Percentiles rank a stretch among this genome's conserved stretches.
These are phyloP conservation scores for Saccharomyces pastorianus DNA, from an alignment of 1,139 yeast species.

Conservation along the genomic window DNA sequence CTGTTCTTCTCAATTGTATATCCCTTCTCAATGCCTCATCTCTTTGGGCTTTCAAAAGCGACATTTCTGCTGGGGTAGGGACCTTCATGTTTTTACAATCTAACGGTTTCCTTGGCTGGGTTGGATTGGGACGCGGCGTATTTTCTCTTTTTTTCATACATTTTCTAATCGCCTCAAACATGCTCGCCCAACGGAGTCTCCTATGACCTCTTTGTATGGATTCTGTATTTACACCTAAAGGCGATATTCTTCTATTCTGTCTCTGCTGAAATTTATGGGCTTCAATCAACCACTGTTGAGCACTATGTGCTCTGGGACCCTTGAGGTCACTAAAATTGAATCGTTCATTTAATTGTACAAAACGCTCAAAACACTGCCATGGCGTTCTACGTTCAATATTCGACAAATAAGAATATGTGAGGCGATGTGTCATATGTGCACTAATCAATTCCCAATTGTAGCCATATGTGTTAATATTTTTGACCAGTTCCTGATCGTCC, in stretches of 20 bases:
- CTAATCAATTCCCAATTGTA: conserved; percentile 93
- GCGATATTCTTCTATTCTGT: conserved; percentile 80
- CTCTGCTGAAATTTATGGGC: conserved; percentile 77
- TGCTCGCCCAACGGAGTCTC: conserved; percentile 86
- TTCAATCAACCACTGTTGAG: conserved; percentile 87
- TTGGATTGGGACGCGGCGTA: conserved; percentile 47
- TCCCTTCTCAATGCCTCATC: conserved; percentile 59
- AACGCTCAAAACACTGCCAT: conserved; percentile 97
- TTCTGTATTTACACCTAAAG: conserved; percentile 84
- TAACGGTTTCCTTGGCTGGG: conserved; percentile 33
- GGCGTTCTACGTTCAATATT: conserved; percentile 92
- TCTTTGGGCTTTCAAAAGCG: conserved; percentile 72
- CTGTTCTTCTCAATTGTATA: conserved; percentile 28
- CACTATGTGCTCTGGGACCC: conserved; percentile 75
- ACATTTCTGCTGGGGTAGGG: conserved; percentile 79
- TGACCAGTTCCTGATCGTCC: conserved; percentile 75
- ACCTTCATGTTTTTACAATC: conserved; percentile 37
- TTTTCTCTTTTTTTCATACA: conserved; percentile 81
- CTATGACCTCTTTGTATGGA: conserved; percentile 90
- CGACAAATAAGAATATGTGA: conserved; percentile 65
- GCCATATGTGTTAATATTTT: conserved; percentile 75
- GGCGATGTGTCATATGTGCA: conserved; percentile 60
- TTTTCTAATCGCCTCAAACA: conserved; percentile 93
- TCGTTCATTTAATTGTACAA: conserved; percentile 83
- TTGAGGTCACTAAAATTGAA: conserved; percentile 81